These are phyloP conservation scores for Rhizodiscina lignyota DNA, from an alignment of 495 filamentous ascomycete species.

Conservation along the genomic window DNA sequence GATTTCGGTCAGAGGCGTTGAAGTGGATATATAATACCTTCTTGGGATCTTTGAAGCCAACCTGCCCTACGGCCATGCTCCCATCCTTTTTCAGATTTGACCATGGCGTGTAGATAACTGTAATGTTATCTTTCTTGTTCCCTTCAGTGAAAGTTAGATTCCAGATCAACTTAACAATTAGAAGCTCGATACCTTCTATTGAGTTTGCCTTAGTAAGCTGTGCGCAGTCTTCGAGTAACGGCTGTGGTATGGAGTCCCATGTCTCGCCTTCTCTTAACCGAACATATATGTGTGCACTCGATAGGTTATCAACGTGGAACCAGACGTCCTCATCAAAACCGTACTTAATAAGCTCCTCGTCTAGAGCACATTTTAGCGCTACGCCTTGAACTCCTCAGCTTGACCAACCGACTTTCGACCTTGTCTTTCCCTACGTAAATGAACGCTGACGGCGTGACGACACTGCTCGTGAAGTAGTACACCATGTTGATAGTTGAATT, in stretches of 20 bases:
- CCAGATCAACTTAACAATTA: constrained; percentile 1
- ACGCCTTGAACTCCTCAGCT: too few species aligned
- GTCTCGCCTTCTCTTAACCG: constrained; percentile 63
- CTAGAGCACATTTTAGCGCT: constrained; percentile 27
- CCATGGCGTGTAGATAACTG: constrained; percentile 95
- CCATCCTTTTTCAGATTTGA: constrained; percentile 90
- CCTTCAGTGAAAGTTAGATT: constrained; percentile 26
- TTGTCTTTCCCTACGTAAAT: constrained; percentile 98
- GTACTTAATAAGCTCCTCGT: constrained; percentile 88
- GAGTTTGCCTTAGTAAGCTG: constrained; percentile 98
- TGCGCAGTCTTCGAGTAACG: constrained; percentile 69
- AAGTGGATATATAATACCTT: constrained; percentile 19
- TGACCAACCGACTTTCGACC: constrained; percentile 98
- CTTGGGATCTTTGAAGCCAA: constrained; percentile 82
- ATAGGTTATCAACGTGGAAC: constrained; percentile 98
- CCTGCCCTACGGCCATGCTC: constrained; percentile 90
- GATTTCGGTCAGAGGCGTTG: too few species aligned
- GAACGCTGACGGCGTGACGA: constrained; percentile 56
- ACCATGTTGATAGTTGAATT: too few species aligned
- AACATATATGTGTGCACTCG: constrained; percentile 89
- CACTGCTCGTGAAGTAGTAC: constrained; percentile 83
- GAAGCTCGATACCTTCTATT: constrained; percentile 54
- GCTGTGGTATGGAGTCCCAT: constrained; percentile 68
- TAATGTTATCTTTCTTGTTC: constrained; percentile 97
- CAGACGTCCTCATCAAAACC: constrained; percentile 93